Base-by-base conservation (phyloP, 75 land plant genomes). In the Selaginella moellendorffii region DNA sequence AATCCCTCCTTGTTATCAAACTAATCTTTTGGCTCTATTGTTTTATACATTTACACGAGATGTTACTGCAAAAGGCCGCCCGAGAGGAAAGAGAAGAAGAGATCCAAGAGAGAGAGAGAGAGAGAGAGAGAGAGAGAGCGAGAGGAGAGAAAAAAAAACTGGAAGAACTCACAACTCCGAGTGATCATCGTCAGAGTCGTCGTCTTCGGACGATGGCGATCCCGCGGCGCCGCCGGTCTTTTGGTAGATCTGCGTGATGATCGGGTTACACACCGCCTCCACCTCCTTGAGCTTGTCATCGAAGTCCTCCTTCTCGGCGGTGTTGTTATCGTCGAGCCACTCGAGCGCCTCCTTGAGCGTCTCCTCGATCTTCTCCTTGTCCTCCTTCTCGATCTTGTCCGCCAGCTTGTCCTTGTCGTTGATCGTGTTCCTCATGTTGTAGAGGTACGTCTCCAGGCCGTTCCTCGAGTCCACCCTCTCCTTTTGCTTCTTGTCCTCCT, bases 401-500 rank as follows among this genome's bases (percentile, higher is more conserved):
- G 68, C 78, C 23, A 82, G 53, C 68, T 79, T 79, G 72, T 72
- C 78, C 66, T 73, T 73, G 66, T 79, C 76, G 28, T 54, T 60
- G 21, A 82, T 69, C 2, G 76, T 77, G 68, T 69, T 80, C 66
- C 71, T 83, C 85, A 83, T 80, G 83, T 74, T 83, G 78, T 85
- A 85, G 23, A 78, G 75, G 53, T 85, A 85, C 5, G 83, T 83
- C 64, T 85, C 88, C 64, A 85, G 67, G 63, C 77, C 60, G 73
- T 85, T 85, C 17, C 88, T 74, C 0, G 88, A 83, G 66, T 83
- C 88, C 27, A 85, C 78, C 62, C 68, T 67, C 28, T 85, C 86
- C 72, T 83, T 85, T 31, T 83, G 81, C 79, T 85, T 83, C 73
- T 81, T 81, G 59, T 81, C 84, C 62, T 82, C 85, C 67, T 84